Conservation (phyloP, 2,329 filamentous ascomycete species). For the Triangularia setosa region DNA sequence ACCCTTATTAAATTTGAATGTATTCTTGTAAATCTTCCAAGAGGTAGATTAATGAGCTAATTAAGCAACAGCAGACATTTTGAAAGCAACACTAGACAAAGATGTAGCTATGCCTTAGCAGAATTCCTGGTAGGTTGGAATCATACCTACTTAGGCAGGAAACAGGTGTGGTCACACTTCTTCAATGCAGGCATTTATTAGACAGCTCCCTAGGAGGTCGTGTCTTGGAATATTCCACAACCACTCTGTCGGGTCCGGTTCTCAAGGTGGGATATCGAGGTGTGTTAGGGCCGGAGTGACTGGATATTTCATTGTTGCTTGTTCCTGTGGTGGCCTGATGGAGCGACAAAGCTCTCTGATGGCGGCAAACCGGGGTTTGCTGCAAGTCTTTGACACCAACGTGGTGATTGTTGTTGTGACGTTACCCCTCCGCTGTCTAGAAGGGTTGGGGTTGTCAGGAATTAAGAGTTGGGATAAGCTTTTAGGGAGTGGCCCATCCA, state of each 20-base stretch:
- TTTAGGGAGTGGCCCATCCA: neutral
- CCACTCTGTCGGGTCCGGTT: neutral
- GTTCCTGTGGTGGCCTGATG: neutral
- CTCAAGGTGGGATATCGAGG: neutral
- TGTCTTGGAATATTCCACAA: too few relatives aligned
- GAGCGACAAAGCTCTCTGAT: neutral
- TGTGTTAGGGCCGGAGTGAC: neutral
- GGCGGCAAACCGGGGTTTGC: neutral
- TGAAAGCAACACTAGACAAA: too few relatives aligned
- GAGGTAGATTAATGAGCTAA: too few relatives aligned
- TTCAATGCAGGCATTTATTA: too few relatives aligned
- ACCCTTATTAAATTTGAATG: too few relatives aligned
- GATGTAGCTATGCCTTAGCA: too few relatives aligned
- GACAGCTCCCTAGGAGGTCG: too few relatives aligned
- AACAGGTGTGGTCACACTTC: too few relatives aligned
- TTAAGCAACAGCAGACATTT: too few relatives aligned
- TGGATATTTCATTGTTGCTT: neutral
- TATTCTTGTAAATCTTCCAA: too few relatives aligned
- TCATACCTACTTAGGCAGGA: too few relatives aligned
- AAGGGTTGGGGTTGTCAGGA: conserved; percentile 5
- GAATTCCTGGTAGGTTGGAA: too few relatives aligned
- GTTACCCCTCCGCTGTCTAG: neutral
- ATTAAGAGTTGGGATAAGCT: conserved; percentile 1
- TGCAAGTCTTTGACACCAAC: neutral
- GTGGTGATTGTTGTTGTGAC: neutral